Evolutionary conservation across 352 stramenopile genomes (phyloP).

Genomic region (Paralagenidium karlingii): DNA sequence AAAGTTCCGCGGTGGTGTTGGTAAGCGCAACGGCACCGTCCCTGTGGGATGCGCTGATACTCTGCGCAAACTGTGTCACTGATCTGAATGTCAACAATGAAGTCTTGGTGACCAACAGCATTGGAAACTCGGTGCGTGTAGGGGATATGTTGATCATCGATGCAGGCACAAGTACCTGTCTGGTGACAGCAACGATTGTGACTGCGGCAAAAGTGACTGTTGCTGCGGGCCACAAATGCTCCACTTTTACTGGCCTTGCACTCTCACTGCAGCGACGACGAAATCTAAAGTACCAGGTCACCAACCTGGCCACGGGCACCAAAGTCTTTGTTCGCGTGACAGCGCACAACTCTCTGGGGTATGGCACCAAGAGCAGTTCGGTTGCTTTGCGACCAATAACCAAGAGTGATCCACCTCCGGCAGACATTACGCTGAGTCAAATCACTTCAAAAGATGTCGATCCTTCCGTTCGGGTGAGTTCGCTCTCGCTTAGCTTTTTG

Average conservation of each 20-base stretch:
- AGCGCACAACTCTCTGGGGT: slow-evolving; percentile 88
- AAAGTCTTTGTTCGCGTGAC: slow-evolving; percentile 84
- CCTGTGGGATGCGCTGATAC: slow-evolving; percentile 14
- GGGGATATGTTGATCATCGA: slow-evolving; percentile 42
- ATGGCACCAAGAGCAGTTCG: slow-evolving; percentile 50
- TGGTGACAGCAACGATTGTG: slow-evolving; percentile 17
- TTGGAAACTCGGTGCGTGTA: slow-evolving; percentile 1
- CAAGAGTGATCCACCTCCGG: slow-evolving; percentile 79
- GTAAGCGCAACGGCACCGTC: slow-evolving; percentile 18
- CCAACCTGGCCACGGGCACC: slow-evolving; percentile 75
- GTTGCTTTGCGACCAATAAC: slow-evolving; percentile 74
- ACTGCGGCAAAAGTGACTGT: slow-evolving; percentile 19
- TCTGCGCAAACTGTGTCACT: slow-evolving; percentile 43
- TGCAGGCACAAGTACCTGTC: slow-evolving; percentile 28
- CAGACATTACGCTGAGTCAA: slow-evolving; percentile 20
- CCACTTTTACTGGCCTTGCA: slow-evolving; percentile 20
- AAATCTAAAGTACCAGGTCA: slow-evolving; percentile 65
- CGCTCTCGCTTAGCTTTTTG: slow-evolving; percentile 75
- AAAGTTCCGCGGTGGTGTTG: slow-evolving; percentile 21
- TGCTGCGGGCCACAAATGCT: slow-evolving; percentile 25
- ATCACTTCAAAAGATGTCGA: slow-evolving; percentile 27
- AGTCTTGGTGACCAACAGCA: slow-evolving; percentile 7
- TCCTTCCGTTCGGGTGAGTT: slow-evolving; percentile 49
- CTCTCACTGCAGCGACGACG: slow-evolving; percentile 38
- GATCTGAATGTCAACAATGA: slow-evolving; percentile 18